phyloP scores from a whole-genome alignment of 768 basidiomycete genomes.

The Suillus luteus region DNA sequence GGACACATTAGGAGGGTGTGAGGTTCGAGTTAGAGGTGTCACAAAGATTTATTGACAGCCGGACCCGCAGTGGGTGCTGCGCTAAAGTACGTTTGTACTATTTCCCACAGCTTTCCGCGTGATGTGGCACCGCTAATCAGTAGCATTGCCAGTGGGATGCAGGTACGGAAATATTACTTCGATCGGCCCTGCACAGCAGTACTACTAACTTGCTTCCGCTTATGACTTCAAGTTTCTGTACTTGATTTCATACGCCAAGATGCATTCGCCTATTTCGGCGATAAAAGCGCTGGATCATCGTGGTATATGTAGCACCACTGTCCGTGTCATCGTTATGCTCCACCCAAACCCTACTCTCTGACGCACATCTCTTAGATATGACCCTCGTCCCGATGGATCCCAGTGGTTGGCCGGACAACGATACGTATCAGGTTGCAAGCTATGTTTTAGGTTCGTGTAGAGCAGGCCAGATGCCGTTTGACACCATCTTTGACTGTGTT shows the following conservation, averaged over 20 bases:
- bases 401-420: neutral
- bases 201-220: neutral
- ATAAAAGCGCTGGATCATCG: neutral
- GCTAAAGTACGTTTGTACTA: too few species aligned
- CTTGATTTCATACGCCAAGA: neutral
- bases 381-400: neutral
- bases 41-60: neutral
- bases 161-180: neutral
- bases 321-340: neutral
- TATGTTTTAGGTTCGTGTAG: neutral
- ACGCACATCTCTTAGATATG: neutral
- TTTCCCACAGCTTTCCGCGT: too few species aligned
- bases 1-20: neutral
- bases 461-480: neutral
- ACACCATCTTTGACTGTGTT: neutral
- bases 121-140: neutral
- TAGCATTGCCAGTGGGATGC: neutral
- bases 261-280: neutral
- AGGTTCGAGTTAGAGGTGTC: neutral
- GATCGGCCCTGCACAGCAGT: neutral
- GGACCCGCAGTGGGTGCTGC: too few species aligned
- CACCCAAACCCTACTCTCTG: neutral
- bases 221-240: conserved; percentile 1
- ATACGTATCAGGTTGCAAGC: neutral
- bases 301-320: neutral